These are phyloP conservation scores for Logfia minima DNA, from an alignment of 129 eudicot genomes.

Conservation along the genomic window DNA sequence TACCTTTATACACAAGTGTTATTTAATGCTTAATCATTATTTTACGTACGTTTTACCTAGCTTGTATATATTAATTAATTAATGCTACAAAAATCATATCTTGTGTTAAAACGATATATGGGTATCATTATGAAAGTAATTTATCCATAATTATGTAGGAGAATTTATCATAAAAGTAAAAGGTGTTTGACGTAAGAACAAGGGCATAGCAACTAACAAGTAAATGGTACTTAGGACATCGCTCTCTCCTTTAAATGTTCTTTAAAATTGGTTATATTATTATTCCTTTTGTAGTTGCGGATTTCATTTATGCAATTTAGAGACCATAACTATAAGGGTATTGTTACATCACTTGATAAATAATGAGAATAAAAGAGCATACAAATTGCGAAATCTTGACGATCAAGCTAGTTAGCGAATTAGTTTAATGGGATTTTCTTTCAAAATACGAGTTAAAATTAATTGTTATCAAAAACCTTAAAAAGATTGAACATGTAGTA, in stretches of 20 bases:
- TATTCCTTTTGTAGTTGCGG: not conserved
- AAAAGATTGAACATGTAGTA: too few relatives aligned
- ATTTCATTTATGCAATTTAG: not conserved
- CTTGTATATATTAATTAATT: too few relatives aligned
- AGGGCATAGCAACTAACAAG: slow-evolving; percentile 22
- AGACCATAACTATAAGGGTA: not conserved
- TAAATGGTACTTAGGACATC: slow-evolving; percentile 31
- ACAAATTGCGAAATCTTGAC: not conserved
- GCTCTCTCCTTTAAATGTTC: slow-evolving; percentile 18
- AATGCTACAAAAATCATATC: not conserved
- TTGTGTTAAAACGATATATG: slow-evolving; percentile 17
- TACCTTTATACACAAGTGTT: too few relatives aligned
- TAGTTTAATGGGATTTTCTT: not conserved
- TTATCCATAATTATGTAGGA: slow-evolving; percentile 29
- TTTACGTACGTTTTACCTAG: too few relatives aligned
- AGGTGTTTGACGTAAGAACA: slow-evolving; percentile 19
- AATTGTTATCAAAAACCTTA: too few relatives aligned
- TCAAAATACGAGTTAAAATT: too few relatives aligned
- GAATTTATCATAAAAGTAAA: slow-evolving; percentile 19
- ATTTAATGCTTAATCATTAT: too few relatives aligned
- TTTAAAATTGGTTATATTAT: not conserved
- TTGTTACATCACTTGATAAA: not conserved
- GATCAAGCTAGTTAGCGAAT: not conserved
- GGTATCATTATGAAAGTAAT: slow-evolving; percentile 25
- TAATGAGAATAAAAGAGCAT: too few relatives aligned